Evolutionary conservation across 2,329 filamentous ascomycete species (phyloP).

Genomic region (Paracoccidioides brasiliensis): DNA sequence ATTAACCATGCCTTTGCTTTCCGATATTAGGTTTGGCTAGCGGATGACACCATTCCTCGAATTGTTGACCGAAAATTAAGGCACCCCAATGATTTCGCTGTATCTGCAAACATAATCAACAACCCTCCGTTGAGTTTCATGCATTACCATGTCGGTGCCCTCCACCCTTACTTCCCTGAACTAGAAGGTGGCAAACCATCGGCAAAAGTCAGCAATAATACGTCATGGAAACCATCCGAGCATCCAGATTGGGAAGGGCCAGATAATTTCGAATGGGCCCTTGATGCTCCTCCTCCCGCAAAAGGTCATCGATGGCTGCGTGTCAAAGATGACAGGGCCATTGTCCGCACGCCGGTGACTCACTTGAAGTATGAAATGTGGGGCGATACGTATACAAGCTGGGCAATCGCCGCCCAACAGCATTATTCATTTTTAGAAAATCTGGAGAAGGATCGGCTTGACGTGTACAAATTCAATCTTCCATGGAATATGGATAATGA

Average conservation of each 20-base stretch:
- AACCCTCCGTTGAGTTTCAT: constrained; percentile 42
- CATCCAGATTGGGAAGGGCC: constrained; percentile 6
- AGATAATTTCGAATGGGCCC: constrained; percentile 2
- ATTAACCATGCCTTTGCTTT: neutral
- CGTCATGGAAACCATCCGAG: constrained; percentile 5
- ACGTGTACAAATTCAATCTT: constrained; percentile 29
- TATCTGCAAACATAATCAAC: constrained; percentile 46
- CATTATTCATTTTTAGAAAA: constrained; percentile 38
- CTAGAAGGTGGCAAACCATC: constrained; percentile 7
- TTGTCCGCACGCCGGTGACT: constrained; percentile 34
- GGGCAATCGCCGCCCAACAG: constrained; percentile 38
- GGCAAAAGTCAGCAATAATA: constrained; percentile 3
- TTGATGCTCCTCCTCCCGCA: constrained; percentile 1
- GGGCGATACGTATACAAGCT: constrained; percentile 35
- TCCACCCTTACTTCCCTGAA: constrained; percentile 43
- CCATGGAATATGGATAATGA: constrained; percentile 23
- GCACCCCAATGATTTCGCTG: constrained; percentile 38
- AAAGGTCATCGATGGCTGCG: constrained; percentile 35
- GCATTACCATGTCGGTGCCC: constrained; percentile 41
- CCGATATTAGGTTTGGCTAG: constrained; percentile 4
- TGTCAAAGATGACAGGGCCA: constrained; percentile 23
- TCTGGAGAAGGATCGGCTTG: constrained; percentile 35
- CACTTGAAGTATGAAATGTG: constrained; percentile 35
- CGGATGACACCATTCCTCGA: constrained; percentile 23
- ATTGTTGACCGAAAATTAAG: constrained; percentile 41